These are phyloP conservation scores for Tilletiopsis washingtonensis DNA, from an alignment of 1,284 basidiomycete genomes.

Conservation along the genomic window DNA sequence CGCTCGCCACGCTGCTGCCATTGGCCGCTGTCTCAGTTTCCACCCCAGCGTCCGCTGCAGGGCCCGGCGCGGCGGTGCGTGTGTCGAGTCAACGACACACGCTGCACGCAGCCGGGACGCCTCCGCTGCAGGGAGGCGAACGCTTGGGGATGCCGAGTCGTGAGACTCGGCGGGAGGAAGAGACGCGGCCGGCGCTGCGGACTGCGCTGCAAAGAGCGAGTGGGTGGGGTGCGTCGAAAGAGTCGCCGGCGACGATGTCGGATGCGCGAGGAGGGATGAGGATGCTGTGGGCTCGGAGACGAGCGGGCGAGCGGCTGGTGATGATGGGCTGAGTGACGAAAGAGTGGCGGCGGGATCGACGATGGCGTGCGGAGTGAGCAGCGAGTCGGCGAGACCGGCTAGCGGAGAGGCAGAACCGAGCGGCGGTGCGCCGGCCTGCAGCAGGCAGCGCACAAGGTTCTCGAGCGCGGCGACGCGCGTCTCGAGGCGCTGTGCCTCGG, in stretches of 20 bases:
- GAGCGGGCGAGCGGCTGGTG: too few relatives aligned
- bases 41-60: conserved; percentile 11
- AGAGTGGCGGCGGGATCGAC: too few relatives aligned
- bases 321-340: too few relatives aligned
- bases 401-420: conserved; percentile 16
- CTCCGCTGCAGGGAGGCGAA: conserved; percentile 47
- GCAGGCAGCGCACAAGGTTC: conserved; percentile 13
- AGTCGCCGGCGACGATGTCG: too few relatives aligned
- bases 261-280: too few relatives aligned
- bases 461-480: conserved; percentile 24
- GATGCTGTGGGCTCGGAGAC: too few relatives aligned
- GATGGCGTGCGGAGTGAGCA: too few relatives aligned
- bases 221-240: conserved; percentile 6
- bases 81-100: not conserved
- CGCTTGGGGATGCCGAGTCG: conserved; percentile 10
- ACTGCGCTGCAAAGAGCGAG: conserved; percentile 10
- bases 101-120: conserved; percentile 13
- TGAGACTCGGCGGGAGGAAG: not conserved
- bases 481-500: conserved; percentile 15
- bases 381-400: not conserved
- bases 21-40: conserved; percentile 15
- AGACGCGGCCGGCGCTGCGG: conserved; percentile 17
- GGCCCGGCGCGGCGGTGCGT: not conserved
- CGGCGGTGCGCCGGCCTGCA: conserved; percentile 26
- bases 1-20: not conserved